Evolutionary conservation across 2,329 filamentous ascomycete genomes (phyloP).

Genomic region (Neurospora crassa): DNA sequence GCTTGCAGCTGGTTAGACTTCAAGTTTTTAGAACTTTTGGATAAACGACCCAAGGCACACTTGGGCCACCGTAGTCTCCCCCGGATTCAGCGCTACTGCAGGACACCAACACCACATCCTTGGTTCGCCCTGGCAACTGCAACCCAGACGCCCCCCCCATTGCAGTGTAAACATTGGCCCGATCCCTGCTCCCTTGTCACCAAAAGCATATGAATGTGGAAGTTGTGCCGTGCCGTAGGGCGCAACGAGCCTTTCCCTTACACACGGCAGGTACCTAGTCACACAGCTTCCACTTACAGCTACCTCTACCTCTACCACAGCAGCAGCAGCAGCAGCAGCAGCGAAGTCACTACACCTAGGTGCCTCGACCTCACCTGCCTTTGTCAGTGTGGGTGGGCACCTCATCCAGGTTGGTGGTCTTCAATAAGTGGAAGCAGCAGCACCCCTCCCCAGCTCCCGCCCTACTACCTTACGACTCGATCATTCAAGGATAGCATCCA

Average conservation of each 20-base stretch:
- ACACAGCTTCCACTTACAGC: too few relatives aligned
- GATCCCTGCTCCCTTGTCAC: constrained; percentile 1
- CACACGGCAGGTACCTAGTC: background rate
- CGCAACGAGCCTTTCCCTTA: background rate
- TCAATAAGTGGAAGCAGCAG: background rate
- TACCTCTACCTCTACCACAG: background rate
- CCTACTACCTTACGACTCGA: background rate
- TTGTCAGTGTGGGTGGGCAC: background rate
- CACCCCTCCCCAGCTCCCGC: background rate
- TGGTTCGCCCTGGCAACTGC: constrained; percentile 15
- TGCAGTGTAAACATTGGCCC: constrained; percentile 14
- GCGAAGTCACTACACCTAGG: background rate
- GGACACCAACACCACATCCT: background rate
- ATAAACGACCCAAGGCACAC: too few relatives aligned
- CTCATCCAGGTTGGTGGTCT: background rate
- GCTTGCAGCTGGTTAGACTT: too few relatives aligned
- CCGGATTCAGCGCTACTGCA: constrained; percentile 6
- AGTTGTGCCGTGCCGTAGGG: background rate
- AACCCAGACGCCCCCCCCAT: constrained; percentile 2
- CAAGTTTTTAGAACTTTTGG: too few relatives aligned
- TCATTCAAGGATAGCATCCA: too few relatives aligned
- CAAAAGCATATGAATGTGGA: background rate
- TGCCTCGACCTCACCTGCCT: background rate
- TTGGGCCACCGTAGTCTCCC: too few relatives aligned
- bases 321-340: background rate